Base-by-base conservation (phyloP, 352 stramenopile genomes). In the Phytopythium vexans region DNA sequence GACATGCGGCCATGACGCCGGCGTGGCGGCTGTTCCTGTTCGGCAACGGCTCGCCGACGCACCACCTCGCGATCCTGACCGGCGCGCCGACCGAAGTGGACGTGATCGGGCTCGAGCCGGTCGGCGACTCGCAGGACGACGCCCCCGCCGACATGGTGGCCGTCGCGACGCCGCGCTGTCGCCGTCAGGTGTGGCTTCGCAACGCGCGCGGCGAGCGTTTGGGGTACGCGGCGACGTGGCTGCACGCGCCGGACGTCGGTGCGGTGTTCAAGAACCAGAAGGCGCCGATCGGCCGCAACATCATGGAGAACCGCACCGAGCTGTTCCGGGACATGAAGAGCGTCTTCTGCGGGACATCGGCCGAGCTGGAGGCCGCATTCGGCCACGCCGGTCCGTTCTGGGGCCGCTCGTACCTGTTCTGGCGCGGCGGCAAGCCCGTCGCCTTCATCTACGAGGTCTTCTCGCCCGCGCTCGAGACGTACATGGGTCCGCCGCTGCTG, bases 361-460 rank as follows among this genome's bases (percentile, higher is more conserved):
- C 31, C 8, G 69, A 74, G 38, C 58, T 94, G 12, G 82, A 87
- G 54, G 54, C 64, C 33, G 76, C 75, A 12, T 95, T 95, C 41
- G 80, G 76, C 4, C 58, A 72, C n/a, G 5, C 60, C 0, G 85
- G 85, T 0, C 82, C 82, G 7, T 92, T 93, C 62, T 95, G 82
- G 82, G 85, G 85, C 11, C 81, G 85, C 40, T 89, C 79, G 31
- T 95, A 95, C 49, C 60, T 95, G 14, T 95, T 95, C 65, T 92
- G 85, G 85, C 86, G 86, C 41, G 74, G 80, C 15, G 82, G 80
- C 10, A 66, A 78, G 11, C 81, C 85, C 33, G 70, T 93, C 4
- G 90, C 82, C 54, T 88, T 92, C 64, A 93, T 95, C 62, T 95
- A 95, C 68, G 85, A 95, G 55, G 85, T 95, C 8, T 95, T 95